Evolutionary conservation across 352 stramenopile genomes (phyloP).

Genomic region (Saprolegnia diclina): DNA sequence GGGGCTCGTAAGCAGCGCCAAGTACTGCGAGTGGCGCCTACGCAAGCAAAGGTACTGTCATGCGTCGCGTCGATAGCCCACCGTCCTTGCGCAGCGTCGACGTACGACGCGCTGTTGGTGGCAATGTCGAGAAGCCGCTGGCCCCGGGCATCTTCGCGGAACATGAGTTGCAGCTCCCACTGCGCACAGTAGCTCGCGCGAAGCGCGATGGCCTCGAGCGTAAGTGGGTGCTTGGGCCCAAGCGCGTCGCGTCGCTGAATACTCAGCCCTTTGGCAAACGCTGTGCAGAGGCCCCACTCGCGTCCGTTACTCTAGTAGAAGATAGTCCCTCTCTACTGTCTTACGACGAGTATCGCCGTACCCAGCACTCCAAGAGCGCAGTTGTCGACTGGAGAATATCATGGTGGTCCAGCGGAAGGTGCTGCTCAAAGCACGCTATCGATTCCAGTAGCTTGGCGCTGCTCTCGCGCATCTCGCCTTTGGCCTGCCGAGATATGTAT

Average conservation of each 20-base stretch:
- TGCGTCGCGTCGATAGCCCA: not conserved
- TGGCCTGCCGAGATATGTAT: not conserved
- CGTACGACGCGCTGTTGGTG: slow-evolving; percentile 6
- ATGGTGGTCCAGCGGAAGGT: not conserved
- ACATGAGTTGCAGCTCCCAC: slow-evolving; percentile 21
- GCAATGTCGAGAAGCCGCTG: slow-evolving; percentile 4
- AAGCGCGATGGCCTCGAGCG: not conserved
- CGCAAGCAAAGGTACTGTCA: not conserved
- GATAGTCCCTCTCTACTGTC: not conserved
- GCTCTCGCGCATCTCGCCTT: not conserved
- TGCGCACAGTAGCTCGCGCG: not conserved
- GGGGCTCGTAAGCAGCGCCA: not conserved
- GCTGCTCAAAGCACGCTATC: slow-evolving; percentile 6
- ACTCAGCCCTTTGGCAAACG: not conserved
- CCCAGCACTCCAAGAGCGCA: not conserved
- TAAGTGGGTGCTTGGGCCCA: not conserved
- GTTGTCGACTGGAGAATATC: not conserved
- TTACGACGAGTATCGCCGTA: not conserved
- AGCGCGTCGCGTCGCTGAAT: not conserved
- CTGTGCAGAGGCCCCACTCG: not conserved
- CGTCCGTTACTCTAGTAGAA: no score
- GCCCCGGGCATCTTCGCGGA: slow-evolving; percentile 2
- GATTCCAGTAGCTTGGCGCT: not conserved
- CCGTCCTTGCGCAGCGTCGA: not conserved
- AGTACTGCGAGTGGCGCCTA: slow-evolving; percentile 10